Evolutionary conservation across 2,329 filamentous ascomycete genomes (phyloP), one percentile per base, ranked within the genome.

Genomic region (Fonsecaea erecta): DNA sequence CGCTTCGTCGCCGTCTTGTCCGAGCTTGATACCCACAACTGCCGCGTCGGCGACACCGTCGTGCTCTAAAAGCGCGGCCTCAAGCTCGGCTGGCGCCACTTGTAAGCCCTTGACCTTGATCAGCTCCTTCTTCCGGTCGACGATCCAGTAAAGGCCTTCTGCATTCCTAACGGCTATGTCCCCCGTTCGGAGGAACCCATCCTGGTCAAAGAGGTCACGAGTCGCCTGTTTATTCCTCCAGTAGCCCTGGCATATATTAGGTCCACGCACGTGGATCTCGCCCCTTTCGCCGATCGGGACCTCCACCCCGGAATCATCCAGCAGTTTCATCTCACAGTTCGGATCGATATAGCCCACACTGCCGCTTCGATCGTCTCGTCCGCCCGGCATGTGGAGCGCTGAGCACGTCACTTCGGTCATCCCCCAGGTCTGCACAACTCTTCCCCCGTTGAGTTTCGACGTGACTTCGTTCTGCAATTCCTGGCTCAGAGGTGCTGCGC

Each of bases 151-250:
- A 73, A 97, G 93, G 76, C 55, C 43, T 3, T 63, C 51, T 12
- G 59, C 53, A 1, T 84, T 83, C 8, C 94, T 80, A 1, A 94
- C 80, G 0, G 89, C 92, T 75, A 95, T 91, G 72, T 97, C 93
- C 2, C 93, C 93, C 0, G 93, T 97, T 43, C 85, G 86, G 83
- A 96, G 87, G 86, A 91, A 94, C 7, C 83, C 83, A 70, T 93
- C 88, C n/a, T 55, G 16, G 37, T 43, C 86, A 84, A 0, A 85
- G 84, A 92, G 94, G 74, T 0, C 84, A 85, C 60, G 84, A 81
- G 72, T 86, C 1, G 83, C 84, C 35, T 77, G 73, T 0, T 77
- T 68, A 55, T 85, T 83, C 43, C 83, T 79, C 68, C 81, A 83
- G 71, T 87, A 87, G 0, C 84, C 83, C 3, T 77, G 79, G 2